Conservation (phyloP, 257 asterid genomes). For the Solanum ossicruentum region DNA sequence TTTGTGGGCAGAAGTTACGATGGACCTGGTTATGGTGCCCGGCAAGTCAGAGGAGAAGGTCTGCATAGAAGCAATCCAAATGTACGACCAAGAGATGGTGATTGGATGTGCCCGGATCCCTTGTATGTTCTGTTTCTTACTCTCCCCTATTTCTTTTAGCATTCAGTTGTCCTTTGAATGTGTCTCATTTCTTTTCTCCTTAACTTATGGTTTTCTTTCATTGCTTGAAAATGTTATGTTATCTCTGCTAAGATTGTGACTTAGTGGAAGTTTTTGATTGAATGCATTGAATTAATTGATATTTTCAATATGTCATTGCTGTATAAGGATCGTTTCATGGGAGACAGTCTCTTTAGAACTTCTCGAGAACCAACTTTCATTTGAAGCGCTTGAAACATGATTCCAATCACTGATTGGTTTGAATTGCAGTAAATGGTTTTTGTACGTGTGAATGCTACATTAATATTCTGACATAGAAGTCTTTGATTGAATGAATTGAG, state of each 20-base stretch:
- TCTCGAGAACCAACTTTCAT: background rate
- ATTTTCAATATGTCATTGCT: background rate
- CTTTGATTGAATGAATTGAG: background rate
- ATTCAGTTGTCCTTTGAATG: background rate
- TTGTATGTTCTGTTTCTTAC: constrained; percentile 28
- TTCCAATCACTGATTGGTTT: background rate
- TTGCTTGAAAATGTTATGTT: background rate
- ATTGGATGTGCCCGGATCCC: constrained; percentile 86
- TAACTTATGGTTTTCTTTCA: background rate
- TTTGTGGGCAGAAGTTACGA: constrained; percentile 52
- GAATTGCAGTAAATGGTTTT: background rate
- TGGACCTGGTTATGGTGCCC: constrained; percentile 44
- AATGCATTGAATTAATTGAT: background rate
- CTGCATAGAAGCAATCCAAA: constrained; percentile 66
- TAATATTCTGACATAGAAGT: background rate
- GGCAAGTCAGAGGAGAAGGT: constrained; percentile 45
- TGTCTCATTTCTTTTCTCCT: background rate
- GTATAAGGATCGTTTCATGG: background rate
- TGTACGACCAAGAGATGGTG: constrained; percentile 88
- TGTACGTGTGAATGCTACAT: background rate
- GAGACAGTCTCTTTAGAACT: background rate
- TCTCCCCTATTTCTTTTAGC: background rate
- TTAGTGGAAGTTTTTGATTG: background rate
- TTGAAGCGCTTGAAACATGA: background rate
- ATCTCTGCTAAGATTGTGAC: background rate